These are phyloP conservation scores for Sugiyamaella valdiviana DNA, from an alignment of 805 yeast genomes.

Conservation along the genomic window DNA sequence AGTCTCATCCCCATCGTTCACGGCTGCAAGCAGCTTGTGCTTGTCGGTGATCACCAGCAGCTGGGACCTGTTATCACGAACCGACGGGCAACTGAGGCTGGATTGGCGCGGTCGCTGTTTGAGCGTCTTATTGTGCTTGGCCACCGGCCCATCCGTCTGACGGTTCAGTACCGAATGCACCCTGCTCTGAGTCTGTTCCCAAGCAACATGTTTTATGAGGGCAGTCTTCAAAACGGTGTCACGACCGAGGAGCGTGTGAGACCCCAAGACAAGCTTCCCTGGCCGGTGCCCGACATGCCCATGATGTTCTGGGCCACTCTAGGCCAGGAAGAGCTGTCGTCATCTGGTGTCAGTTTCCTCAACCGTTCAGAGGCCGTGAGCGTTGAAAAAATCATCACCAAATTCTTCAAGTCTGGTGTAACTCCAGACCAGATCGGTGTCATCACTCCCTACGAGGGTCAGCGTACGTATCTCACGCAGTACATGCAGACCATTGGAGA, in stretches of 20 bases:
- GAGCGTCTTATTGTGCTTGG: conserved; percentile 80
- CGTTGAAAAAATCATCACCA: conserved; percentile 70
- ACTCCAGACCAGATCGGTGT: conserved; percentile 81
- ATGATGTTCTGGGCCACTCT: conserved; percentile 93
- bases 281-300: conserved; percentile 82
- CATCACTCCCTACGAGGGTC: conserved; percentile 93
- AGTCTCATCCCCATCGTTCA: conserved; percentile 80
- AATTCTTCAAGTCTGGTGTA: conserved; percentile 70
- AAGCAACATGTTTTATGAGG: conserved; percentile 88
- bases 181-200: conserved; percentile 84
- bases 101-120: conserved; percentile 77
- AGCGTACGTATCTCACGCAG: conserved; percentile 72
- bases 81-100: conserved; percentile 76
- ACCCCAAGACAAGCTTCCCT: conserved; percentile 61
- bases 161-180: conserved; percentile 93
- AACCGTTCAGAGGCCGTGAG: conserved; percentile 88
- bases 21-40: conserved; percentile 81
- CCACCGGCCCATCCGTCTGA: conserved; percentile 76
- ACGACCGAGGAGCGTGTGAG: conserved; percentile 63
- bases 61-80: conserved; percentile 86
- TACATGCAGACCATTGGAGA: conserved; percentile 71
- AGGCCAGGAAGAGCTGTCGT: conserved; percentile 84
- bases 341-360: conserved; percentile 72
- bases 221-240: conserved; percentile 86
- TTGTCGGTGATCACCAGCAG: conserved; percentile 96